These are phyloP conservation scores for Xylogone sp. DNA, from an alignment of 2,329 filamentous ascomycete genomes.

Conservation along the genomic window DNA sequence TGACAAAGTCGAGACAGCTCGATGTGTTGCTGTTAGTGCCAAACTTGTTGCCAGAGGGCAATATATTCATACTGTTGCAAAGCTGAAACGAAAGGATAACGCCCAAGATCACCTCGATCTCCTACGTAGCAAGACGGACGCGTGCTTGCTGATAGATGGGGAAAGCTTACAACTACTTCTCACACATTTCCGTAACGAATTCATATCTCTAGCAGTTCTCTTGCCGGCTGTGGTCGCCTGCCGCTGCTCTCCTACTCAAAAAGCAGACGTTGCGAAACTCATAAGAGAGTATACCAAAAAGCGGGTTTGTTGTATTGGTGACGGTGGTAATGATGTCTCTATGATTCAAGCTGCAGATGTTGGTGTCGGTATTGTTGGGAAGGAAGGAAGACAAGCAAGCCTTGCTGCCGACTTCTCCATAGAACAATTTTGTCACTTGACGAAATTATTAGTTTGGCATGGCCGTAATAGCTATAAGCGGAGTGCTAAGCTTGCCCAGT, in stretches of 20 bases:
- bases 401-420: constrained; percentile 96
- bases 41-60: constrained; percentile 92
- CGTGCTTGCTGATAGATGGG: constrained; percentile 89
- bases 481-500: constrained; percentile 91
- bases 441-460: constrained; percentile 98
- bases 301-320: constrained; percentile 94
- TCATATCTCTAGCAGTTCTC: constrained; percentile 82
- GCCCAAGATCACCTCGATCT: constrained; percentile 88
- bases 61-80: constrained; percentile 90
- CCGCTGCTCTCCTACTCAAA: constrained; percentile 94
- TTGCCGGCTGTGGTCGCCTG: constrained; percentile 93
- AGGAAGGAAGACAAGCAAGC: constrained; percentile 92
- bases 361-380: constrained; percentile 95
- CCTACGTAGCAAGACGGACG: constrained; percentile 80
- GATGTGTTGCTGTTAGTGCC: constrained; percentile 91
- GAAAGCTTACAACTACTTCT: constrained; percentile 84
- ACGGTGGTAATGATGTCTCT: constrained; percentile 95
- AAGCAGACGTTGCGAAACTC: constrained; percentile 86
- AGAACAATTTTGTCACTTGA: constrained; percentile 89
- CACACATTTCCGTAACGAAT: constrained; percentile 75
- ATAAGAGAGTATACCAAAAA: constrained; percentile 93
- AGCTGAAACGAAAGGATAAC: constrained; percentile 76
- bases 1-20: constrained; percentile 96
- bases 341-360: constrained; percentile 99
- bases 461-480: constrained; percentile 97